Percentiles rank a stretch among this genome's conserved stretches.
phyloP scores from a whole-genome alignment of 352 stramenopile genomes.

The Globisporangium radiosum region DNA sequence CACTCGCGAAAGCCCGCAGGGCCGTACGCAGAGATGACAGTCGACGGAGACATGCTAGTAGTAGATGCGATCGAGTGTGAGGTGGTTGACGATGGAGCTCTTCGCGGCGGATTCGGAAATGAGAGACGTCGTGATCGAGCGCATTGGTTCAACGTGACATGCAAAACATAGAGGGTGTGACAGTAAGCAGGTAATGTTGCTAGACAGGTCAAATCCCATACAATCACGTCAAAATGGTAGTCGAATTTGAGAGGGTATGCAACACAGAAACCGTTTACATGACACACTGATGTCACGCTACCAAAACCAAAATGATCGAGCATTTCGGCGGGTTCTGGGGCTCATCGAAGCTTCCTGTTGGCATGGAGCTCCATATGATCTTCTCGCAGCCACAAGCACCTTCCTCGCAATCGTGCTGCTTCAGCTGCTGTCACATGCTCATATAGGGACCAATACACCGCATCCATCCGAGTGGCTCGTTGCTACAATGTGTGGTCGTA shows the following conservation, averaged over 20 bases:
- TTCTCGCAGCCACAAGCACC: too few species aligned
- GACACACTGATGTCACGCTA: neutral
- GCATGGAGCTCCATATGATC: too few species aligned
- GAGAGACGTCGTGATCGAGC: neutral
- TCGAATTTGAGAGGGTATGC: neutral
- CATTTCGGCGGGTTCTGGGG: too few species aligned
- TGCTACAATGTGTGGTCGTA: too few species aligned
- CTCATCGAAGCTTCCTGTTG: too few species aligned
- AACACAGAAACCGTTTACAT: neutral
- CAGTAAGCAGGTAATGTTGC: neutral
- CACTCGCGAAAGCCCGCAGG: slow-evolving; percentile 93
- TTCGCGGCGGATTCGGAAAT: neutral
- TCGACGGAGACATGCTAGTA: neutral
- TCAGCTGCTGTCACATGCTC: too few species aligned
- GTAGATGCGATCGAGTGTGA: neutral
- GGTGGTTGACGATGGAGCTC: neutral
- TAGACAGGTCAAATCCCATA: neutral
- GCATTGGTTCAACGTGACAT: neutral
- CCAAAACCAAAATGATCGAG: neutral
- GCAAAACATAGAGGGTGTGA: neutral
- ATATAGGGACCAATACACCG: too few species aligned
- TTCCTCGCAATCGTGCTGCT: too few species aligned
- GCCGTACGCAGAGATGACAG: slow-evolving; percentile 20
- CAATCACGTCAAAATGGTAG: too few species aligned
- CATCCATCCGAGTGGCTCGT: too few species aligned